phyloP scores from a whole-genome alignment of 202 grass and related monocot genomes.

The Brachypodium distachyon region DNA sequence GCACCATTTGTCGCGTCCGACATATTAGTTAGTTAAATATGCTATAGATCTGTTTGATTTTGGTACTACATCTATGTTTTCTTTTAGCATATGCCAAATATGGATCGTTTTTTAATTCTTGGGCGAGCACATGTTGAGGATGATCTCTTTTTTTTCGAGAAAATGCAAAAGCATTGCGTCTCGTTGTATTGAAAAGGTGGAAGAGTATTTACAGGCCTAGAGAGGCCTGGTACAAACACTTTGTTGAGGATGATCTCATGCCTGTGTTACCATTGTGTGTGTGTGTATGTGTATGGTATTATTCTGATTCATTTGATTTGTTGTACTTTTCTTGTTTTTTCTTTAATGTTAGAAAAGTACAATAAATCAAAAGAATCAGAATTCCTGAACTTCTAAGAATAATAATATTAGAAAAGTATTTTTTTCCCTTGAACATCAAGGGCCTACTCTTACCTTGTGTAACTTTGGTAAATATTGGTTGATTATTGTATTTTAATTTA shows the following conservation, averaged over 20 bases:
- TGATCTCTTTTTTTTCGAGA: too few species aligned
- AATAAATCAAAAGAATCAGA: too few species aligned
- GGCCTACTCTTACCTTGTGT: background rate
- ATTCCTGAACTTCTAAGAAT: too few species aligned
- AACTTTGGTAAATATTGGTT: background rate
- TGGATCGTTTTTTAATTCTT: background rate
- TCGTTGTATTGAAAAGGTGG: too few species aligned
- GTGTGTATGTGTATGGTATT: background rate
- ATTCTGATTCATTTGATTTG: slow-evolving; percentile 9
- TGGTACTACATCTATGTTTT: background rate
- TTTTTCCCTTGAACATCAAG: background rate
- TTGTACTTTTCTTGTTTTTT: slow-evolving; percentile 1
- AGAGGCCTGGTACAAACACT: too few species aligned
- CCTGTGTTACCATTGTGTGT: background rate
- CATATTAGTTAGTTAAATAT: slow-evolving; percentile 6
- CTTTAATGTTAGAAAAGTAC: too few species aligned
- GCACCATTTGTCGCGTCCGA: background rate
- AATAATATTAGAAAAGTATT: too few species aligned
- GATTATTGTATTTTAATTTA: slow-evolving; percentile 22
- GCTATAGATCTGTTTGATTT: background rate
- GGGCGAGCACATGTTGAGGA: background rate
- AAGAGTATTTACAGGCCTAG: too few species aligned
- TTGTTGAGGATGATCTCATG: background rate
- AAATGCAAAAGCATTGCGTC: too few species aligned
- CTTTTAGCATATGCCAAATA: background rate